Evolutionary conservation across 2,329 filamentous ascomycete species (phyloP).

Genomic region (Penicillium crustosum): DNA sequence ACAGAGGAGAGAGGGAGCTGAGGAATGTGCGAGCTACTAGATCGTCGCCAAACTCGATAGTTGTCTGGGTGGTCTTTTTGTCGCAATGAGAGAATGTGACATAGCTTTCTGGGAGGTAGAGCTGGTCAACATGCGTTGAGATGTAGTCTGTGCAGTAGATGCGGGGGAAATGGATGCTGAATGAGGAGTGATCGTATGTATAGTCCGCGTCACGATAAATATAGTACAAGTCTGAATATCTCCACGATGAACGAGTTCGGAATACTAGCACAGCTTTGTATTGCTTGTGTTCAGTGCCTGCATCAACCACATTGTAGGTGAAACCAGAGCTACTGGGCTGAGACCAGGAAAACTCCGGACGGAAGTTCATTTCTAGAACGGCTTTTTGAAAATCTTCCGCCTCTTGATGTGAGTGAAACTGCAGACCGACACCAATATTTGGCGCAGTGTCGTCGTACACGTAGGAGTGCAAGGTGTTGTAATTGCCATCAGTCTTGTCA

Average conservation of each 20-base stretch:
- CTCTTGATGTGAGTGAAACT: slow-evolving; percentile 24
- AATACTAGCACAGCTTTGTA: slow-evolving; percentile 32
- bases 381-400: slow-evolving; percentile 31
- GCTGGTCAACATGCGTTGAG: slow-evolving; percentile 31
- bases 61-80: slow-evolving; percentile 20
- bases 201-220: slow-evolving; percentile 33
- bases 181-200: slow-evolving; percentile 23
- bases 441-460: slow-evolving; percentile 33
- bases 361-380: slow-evolving; percentile 24
- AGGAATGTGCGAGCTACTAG: slow-evolving; percentile 24
- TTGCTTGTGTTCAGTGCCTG: slow-evolving; percentile 28
- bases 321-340: slow-evolving; percentile 24
- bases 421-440: slow-evolving; percentile 30
- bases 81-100: slow-evolving; percentile 34
- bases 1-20: slow-evolving; percentile 27
- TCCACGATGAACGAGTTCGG: slow-evolving; percentile 25
- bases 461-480: slow-evolving; percentile 31
- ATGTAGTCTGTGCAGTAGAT: slow-evolving; percentile 32
- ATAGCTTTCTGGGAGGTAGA: slow-evolving; percentile 26
- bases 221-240: slow-evolving; percentile 30
- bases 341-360: slow-evolving; percentile 28
- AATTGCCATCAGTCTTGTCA: slow-evolving; percentile 32
- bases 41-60: slow-evolving; percentile 26
- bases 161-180: slow-evolving; percentile 29
- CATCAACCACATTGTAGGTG: slow-evolving; percentile 32